Evolutionary conservation across 2,329 filamentous ascomycete species (phyloP).

Genomic region (Paecilomyces niveus): DNA sequence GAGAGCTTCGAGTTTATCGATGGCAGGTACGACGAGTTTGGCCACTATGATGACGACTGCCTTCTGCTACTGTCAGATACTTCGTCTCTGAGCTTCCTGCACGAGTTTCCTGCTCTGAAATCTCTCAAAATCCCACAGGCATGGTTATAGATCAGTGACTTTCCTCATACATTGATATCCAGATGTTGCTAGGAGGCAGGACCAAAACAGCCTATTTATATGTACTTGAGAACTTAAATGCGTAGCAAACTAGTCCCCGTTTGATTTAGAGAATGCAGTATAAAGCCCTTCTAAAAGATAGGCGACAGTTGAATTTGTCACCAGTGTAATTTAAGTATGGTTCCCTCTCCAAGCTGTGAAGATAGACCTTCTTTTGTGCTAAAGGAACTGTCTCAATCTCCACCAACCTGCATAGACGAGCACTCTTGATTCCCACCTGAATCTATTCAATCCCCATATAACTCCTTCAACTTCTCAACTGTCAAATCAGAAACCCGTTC

Average conservation of each 20-base stretch:
- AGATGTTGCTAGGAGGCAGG: neutral
- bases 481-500: neutral
- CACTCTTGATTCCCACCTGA: no score
- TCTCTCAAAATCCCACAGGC: neutral
- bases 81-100: neutral
- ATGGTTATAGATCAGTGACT: neutral
- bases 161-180: neutral
- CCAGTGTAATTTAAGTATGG: no score
- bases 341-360: no score
- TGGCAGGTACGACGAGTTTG: no score
- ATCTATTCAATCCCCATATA: neutral
- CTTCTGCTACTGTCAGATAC: neutral
- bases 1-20: neutral
- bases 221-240: neutral
- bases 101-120: neutral
- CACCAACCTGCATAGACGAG: neutral
- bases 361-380: no score
- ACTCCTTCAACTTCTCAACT: neutral
- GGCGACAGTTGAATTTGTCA: no score
- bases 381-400: neutral
- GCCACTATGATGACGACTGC: neutral
- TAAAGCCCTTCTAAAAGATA: no score
- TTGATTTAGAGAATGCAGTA: neutral
- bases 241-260: no score
- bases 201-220: neutral